A percentile compares a stretch with the other conserved stretches of the same genome.
phyloP scores from a whole-genome alignment of 1,139 yeast species.

The Pichia sp. region DNA sequence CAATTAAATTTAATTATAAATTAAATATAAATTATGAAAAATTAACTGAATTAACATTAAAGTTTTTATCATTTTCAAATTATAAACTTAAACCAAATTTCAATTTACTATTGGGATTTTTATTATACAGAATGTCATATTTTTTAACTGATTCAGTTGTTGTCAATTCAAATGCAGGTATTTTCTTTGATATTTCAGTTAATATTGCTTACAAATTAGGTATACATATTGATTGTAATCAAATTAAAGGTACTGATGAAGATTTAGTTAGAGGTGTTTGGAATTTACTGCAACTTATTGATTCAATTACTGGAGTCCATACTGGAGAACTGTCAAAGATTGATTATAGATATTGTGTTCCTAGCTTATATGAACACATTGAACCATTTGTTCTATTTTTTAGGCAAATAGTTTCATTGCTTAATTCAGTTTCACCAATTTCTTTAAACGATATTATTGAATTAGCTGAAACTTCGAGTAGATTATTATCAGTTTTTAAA shows the following conservation, averaged over 20 bases:
- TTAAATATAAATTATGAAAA: slow-evolving; percentile 6
- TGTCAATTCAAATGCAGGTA: slow-evolving; percentile 16
- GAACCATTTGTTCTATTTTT: slow-evolving; percentile 8
- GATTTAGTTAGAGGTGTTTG: slow-evolving; percentile 13
- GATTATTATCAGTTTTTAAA: slow-evolving; percentile 9
- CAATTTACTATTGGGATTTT: slow-evolving; percentile 13
- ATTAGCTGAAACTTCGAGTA: slow-evolving; percentile 10
- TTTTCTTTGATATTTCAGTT: background rate
- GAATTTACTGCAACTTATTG: slow-evolving; percentile 16
- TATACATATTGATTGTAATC: slow-evolving; percentile 8
- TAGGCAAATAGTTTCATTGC: slow-evolving; percentile 10
- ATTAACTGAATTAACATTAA: slow-evolving; percentile 4
- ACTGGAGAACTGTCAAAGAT: slow-evolving; percentile 20
- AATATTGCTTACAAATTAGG: slow-evolving; percentile 8
- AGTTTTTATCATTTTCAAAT: slow-evolving; percentile 12
- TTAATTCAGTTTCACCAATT: slow-evolving; percentile 16
- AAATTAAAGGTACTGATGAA: slow-evolving; percentile 7
- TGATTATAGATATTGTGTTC: slow-evolving; percentile 19
- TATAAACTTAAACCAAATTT: slow-evolving; percentile 16
- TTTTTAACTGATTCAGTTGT: slow-evolving; percentile 8
- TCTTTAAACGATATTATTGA: slow-evolving; percentile 16
- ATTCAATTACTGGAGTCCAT: slow-evolving; percentile 15
- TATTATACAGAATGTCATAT: slow-evolving; percentile 9
- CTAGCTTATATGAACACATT: slow-evolving; percentile 6
- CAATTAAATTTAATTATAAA: slow-evolving; percentile 3